phyloP scores from a whole-genome alignment of 2,329 filamentous ascomycete species.

The Colletotrichum tropicale region DNA sequence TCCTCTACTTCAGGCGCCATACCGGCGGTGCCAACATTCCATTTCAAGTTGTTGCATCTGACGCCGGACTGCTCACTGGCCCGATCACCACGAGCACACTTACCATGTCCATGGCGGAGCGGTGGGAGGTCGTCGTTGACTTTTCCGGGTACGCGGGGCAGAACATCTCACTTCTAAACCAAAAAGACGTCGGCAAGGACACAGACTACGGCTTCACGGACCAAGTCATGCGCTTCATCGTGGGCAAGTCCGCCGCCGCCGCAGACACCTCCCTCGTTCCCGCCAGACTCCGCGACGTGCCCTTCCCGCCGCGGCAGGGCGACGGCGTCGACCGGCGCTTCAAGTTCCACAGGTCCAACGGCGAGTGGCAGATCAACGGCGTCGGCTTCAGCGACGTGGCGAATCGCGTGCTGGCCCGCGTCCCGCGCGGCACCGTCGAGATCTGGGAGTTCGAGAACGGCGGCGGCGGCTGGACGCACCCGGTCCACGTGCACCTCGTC shows the following conservation, averaged over 20 bases:
- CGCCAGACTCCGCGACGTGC: slow-evolving; percentile 35
- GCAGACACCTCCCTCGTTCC: slow-evolving; percentile 41
- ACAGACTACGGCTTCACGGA: slow-evolving; percentile 56
- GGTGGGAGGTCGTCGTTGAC: slow-evolving; percentile 63
- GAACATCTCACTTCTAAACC: slow-evolving; percentile 45
- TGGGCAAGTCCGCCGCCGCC: slow-evolving; percentile 36
- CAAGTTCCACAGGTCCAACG: slow-evolving; percentile 46
- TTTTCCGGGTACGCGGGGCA: slow-evolving; percentile 53
- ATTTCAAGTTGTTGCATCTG: slow-evolving; percentile 60
- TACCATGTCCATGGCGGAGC: slow-evolving; percentile 57
- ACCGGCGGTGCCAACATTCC: slow-evolving; percentile 36
- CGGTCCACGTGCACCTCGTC: slow-evolving; percentile 63
- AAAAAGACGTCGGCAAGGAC: slow-evolving; percentile 41
- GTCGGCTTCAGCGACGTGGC: slow-evolving; percentile 48
- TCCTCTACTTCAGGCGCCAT: slow-evolving; percentile 47
- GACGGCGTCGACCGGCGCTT: slow-evolving; percentile 47
- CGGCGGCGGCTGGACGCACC: slow-evolving; percentile 55
- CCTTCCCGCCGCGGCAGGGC: slow-evolving; percentile 36
- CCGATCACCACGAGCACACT: slow-evolving; percentile 48
- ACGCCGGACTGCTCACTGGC: slow-evolving; percentile 52
- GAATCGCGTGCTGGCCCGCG: slow-evolving; percentile 53
- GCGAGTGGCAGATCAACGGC: slow-evolving; percentile 57
- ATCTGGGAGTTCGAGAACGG: slow-evolving; percentile 56
- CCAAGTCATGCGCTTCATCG: slow-evolving; percentile 57
- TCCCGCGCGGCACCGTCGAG: slow-evolving; percentile 50